Evolutionary conservation across 768 basidiomycete genomes (phyloP).

Genomic region (Suillus decipiens): DNA sequence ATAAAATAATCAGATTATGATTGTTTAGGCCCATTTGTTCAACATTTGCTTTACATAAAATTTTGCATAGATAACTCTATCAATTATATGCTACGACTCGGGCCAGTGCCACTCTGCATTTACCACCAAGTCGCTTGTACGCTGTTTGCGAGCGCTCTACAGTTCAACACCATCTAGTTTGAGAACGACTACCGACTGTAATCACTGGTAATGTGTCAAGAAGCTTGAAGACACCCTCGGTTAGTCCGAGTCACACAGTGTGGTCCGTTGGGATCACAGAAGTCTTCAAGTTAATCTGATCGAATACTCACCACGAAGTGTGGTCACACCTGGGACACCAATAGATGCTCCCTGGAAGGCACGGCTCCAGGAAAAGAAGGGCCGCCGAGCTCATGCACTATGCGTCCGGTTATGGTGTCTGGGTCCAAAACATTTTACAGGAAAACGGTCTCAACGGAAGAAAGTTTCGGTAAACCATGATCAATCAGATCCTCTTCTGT

Average conservation of each 20-base stretch:
- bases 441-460: constrained; percentile 25
- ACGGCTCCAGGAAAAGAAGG: constrained; percentile 24
- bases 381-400: constrained; percentile 15
- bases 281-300: not conserved
- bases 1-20: too few relatives aligned
- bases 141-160: not conserved
- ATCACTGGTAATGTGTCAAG: not conserved
- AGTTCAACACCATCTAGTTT: not conserved
- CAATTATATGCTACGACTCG: not conserved
- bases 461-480: constrained; percentile 20
- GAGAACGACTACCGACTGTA: not conserved
- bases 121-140: not conserved
- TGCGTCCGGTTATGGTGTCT: constrained; percentile 24
- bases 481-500: constrained; percentile 24
- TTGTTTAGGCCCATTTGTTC: too few relatives aligned
- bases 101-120: not conserved
- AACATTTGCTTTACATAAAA: not conserved
- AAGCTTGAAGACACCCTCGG: not conserved
- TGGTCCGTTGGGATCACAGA: not conserved
- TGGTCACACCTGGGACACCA: not conserved
- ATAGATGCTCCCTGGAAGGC: not conserved
- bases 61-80: not conserved
- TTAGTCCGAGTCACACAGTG: too few relatives aligned
- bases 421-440: constrained; percentile 29
- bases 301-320: not conserved